Evolutionary conservation across 441 rosid genomes (phyloP).

Genomic region (Capsella rubella): DNA sequence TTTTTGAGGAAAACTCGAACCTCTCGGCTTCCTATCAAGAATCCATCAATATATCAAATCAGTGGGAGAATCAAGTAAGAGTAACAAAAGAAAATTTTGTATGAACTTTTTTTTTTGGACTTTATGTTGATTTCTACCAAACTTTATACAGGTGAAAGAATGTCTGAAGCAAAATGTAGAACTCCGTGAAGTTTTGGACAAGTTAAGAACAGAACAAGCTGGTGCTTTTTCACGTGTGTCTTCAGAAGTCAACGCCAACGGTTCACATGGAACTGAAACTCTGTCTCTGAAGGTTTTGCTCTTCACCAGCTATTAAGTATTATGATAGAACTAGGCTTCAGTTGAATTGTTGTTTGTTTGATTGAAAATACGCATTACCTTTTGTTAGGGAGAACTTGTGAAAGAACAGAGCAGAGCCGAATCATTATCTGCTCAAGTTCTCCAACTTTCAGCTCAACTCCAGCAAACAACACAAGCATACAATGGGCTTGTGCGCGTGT

Average conservation of each 20-base stretch:
- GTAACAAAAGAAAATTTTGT: neutral
- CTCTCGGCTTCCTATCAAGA: constrained; percentile 76
- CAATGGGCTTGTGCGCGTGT: constrained; percentile 79
- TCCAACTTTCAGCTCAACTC: constrained; percentile 53
- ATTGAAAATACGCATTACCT: constrained; percentile 7
- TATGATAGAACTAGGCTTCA: neutral
- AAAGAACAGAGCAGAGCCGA: constrained; percentile 91
- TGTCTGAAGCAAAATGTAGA: constrained; percentile 91
- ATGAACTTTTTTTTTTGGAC: neutral
- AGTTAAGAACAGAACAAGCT: constrained; percentile 78
- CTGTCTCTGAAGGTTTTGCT: constrained; percentile 74
- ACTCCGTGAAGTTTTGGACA: constrained; percentile 69
- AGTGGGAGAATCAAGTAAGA: constrained; percentile 95
- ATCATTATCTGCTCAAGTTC: constrained; percentile 79
- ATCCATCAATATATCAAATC: constrained; percentile 64
- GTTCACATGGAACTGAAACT: constrained; percentile 55
- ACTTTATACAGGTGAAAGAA: constrained; percentile 67
- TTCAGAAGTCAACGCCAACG: constrained; percentile 44
- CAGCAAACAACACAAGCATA: constrained; percentile 59
- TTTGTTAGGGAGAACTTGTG: constrained; percentile 69
- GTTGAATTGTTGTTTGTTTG: neutral
- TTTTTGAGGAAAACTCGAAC: constrained; percentile 87
- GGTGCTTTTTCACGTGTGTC: constrained; percentile 38
- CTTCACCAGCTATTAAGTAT: neutral
- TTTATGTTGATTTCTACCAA: constrained; percentile 21